Evolutionary conservation across 148 eudicot species (phyloP).

Genomic region (Linanthus parryae): DNA sequence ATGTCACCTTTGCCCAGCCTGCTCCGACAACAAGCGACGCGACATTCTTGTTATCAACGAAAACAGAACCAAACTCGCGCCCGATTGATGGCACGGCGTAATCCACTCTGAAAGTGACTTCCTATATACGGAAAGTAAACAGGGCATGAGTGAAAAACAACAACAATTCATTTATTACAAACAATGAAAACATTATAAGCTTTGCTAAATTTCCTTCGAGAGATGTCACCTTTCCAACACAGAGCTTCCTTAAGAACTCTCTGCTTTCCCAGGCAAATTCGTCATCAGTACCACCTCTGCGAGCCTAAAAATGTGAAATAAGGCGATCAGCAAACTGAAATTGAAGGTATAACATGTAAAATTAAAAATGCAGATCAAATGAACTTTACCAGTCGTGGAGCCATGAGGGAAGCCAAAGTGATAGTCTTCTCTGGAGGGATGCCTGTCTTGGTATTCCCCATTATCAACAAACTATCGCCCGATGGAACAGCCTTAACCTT

Average conservation of each 20-base stretch:
- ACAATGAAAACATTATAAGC: background rate
- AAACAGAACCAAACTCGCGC: constrained; percentile 80
- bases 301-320: constrained; percentile 45
- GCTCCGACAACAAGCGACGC: constrained; percentile 60
- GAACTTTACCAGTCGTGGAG: constrained; percentile 72
- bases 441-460: constrained; percentile 56
- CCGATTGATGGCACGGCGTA: constrained; percentile 57
- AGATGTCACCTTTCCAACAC: constrained; percentile 98
- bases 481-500: constrained; percentile 92
- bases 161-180: too few species aligned
- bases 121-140: constrained; percentile 31
- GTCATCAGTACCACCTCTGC: constrained; percentile 75
- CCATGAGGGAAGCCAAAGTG: constrained; percentile 68
- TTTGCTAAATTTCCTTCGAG: background rate
- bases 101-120: constrained; percentile 73
- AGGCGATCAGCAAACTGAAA: background rate
- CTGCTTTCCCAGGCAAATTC: constrained; percentile 99
- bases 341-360: background rate
- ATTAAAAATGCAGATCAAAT: background rate
- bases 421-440: constrained; percentile 81
- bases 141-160: background rate
- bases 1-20: constrained; percentile 94
- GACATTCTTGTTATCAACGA: constrained; percentile 55
- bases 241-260: constrained; percentile 82
- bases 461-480: constrained; percentile 81